phyloP scores from a whole-genome alignment of 768 basidiomycete species.

The Tulasnella sp. region DNA sequence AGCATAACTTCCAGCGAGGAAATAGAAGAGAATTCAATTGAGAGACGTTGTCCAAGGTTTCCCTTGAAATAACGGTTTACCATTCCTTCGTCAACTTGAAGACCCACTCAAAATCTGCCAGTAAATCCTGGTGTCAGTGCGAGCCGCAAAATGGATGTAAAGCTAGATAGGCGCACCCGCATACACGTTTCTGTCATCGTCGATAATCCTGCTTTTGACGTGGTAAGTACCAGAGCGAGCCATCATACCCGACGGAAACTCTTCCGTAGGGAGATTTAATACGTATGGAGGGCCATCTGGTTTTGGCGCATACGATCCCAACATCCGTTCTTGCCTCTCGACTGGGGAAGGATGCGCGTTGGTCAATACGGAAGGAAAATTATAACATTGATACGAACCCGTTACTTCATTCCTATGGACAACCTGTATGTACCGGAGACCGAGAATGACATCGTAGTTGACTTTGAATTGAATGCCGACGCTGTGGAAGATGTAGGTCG shows the following conservation, averaged over 20 bases:
- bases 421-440: conserved; percentile 79
- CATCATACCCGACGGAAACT: conserved; percentile 64
- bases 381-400: conserved; percentile 39
- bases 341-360: conserved; percentile 41
- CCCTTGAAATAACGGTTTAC: conserved; percentile 34
- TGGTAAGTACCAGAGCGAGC: conserved; percentile 73
- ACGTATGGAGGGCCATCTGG: conserved; percentile 54
- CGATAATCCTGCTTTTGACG: conserved; percentile 75
- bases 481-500: conserved; percentile 33
- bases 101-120: conserved; percentile 71
- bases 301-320: conserved; percentile 83
- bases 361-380: not conserved
- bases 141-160: not conserved
- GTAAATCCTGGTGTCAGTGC: conserved; percentile 13
- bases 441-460: conserved; percentile 82
- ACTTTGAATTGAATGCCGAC: conserved; percentile 79
- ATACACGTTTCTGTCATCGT: conserved; percentile 78
- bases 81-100: conserved; percentile 94
- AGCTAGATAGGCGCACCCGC: conserved; percentile 47
- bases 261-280: conserved; percentile 69
- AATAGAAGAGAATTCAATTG: not conserved
- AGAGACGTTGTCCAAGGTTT: not conserved
- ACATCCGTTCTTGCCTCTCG: conserved; percentile 89
- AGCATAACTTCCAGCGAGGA: not conserved
- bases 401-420: conserved; percentile 72